Conservation (phyloP, 495 filamentous ascomycete species). For the Hypoxylon fragiforme region DNA sequence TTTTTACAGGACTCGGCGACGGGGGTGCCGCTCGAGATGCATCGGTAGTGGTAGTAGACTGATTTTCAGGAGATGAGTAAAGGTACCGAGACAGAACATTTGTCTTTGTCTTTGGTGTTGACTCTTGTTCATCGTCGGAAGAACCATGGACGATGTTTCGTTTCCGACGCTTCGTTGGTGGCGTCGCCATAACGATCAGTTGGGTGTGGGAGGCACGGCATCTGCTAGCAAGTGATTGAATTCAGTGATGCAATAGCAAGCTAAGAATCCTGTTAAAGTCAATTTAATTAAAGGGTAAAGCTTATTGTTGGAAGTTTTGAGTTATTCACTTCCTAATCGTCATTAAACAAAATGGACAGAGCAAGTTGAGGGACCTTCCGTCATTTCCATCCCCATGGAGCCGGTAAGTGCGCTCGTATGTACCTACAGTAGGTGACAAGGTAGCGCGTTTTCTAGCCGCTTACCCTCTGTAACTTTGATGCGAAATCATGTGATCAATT, state of each 20-base stretch:
- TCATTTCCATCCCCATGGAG: conserved; percentile 24
- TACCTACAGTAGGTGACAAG: conserved; percentile 17
- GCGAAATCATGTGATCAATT: conserved; percentile 35
- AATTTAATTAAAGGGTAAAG: no score
- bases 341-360: background rate
- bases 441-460: conserved; percentile 18
- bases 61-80: conserved; percentile 46
- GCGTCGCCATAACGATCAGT: conserved; percentile 54
- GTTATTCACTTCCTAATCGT: background rate
- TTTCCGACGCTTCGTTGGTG: conserved; percentile 58
- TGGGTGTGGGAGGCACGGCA: conserved; percentile 20
- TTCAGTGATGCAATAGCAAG: no score
- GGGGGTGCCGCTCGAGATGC: conserved; percentile 19
- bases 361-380: conserved; percentile 14
- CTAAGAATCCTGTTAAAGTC: no score
- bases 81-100: conserved; percentile 50
- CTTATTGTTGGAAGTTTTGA: no score
- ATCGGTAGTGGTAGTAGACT: conserved; percentile 6
- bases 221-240: conserved; percentile 18
- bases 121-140: conserved; percentile 39
- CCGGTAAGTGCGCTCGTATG: no score
- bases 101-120: conserved; percentile 32
- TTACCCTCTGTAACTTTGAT: conserved; percentile 15
- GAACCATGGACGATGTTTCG: conserved; percentile 46
- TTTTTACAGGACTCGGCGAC: conserved; percentile 44